Conservation (phyloP, 768 basidiomycete species). For the Boletus vinaceobasis region DNA sequence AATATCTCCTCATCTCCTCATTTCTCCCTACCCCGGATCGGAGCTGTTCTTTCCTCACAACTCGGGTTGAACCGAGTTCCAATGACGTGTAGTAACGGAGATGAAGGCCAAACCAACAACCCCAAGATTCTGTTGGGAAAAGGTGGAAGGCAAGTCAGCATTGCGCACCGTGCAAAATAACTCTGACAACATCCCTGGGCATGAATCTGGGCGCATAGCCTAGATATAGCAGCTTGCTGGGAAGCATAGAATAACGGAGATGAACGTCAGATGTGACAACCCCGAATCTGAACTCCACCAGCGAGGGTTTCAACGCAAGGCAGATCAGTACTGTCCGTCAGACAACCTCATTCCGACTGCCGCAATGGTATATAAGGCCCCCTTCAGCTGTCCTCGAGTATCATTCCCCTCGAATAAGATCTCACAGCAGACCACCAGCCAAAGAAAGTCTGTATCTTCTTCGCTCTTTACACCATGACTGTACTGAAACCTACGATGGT, state of each 20-base stretch:
- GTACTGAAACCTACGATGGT: not conserved
- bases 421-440: not conserved
- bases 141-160: too few relatives aligned
- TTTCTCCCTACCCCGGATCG: too few relatives aligned
- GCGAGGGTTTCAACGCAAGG: not conserved
- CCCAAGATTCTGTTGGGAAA: too few relatives aligned
- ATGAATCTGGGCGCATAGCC: too few relatives aligned
- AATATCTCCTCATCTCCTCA: too few relatives aligned
- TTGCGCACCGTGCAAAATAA: too few relatives aligned
- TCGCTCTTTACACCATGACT: not conserved
- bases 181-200: too few relatives aligned
- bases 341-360: not conserved
- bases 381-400: not conserved
- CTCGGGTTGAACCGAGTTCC: too few relatives aligned
- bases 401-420: not conserved
- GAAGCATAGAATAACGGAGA: not conserved
- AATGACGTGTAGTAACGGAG: too few relatives aligned
- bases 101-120: too few relatives aligned
- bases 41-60: too few relatives aligned
- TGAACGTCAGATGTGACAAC: not conserved
- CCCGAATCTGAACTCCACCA: not conserved
- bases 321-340: not conserved
- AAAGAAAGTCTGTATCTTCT: constrained; percentile 1
- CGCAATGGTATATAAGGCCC: not conserved
- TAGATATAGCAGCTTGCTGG: too few relatives aligned